phyloP scores from a whole-genome alignment of 768 basidiomycete species.

The Suillus fuscotomentosus region DNA sequence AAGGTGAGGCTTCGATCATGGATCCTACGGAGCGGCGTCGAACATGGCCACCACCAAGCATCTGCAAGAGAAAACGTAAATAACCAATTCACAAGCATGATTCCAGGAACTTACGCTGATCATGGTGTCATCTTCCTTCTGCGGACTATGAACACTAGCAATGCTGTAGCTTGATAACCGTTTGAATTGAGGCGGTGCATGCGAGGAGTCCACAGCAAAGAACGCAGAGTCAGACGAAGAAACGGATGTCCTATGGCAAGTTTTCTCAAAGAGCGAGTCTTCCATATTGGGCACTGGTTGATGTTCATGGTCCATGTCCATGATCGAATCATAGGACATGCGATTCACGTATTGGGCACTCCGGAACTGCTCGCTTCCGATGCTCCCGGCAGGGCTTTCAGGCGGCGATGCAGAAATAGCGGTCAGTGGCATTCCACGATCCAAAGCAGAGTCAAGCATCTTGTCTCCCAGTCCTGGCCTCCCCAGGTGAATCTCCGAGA shows the following conservation, averaged over 20 bases:
- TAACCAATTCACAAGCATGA: constrained; percentile 2
- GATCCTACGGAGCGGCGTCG: constrained; percentile 68
- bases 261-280: constrained; percentile 67
- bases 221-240: constrained; percentile 62
- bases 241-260: constrained; percentile 46
- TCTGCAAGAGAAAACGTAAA: constrained; percentile 38
- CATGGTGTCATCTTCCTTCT: constrained; percentile 79
- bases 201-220: constrained; percentile 40
- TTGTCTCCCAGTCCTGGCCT: constrained; percentile 83
- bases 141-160: constrained; percentile 44
- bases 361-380: constrained; percentile 12
- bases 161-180: constrained; percentile 66
- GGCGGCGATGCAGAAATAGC: constrained; percentile 69
- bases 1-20: constrained; percentile 68
- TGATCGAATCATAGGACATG: constrained; percentile 62
- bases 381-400: constrained; percentile 34
- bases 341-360: constrained; percentile 29
- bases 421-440: constrained; percentile 52
- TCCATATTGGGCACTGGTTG: constrained; percentile 29
- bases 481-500: constrained; percentile 53
- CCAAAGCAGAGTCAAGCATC: constrained; percentile 70
- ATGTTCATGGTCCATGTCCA: constrained; percentile 47
- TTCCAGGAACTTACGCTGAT: constrained; percentile 52
- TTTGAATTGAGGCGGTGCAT: constrained; percentile 51
- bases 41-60: constrained; percentile 78